These are phyloP conservation scores for Sanghuangporus sanghuang DNA, from an alignment of 1,284 basidiomycete species.

Conservation along the genomic window DNA sequence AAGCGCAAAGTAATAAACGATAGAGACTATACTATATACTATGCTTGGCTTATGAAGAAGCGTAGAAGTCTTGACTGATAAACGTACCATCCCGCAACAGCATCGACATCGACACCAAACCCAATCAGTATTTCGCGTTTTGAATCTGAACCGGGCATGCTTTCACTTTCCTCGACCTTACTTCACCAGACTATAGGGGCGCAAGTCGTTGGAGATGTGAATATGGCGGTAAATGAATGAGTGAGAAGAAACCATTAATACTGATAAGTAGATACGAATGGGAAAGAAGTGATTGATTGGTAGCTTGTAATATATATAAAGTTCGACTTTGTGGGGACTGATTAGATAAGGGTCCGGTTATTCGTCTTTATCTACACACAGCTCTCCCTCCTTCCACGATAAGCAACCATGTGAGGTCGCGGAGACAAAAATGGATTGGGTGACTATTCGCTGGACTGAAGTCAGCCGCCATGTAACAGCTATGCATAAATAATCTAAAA, in stretches of 20 bases:
- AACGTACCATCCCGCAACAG: constrained; percentile 56
- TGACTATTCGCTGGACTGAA: too few relatives aligned
- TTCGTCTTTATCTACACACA: background rate
- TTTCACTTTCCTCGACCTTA: background rate
- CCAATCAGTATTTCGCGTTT: constrained; percentile 35
- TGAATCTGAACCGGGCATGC: background rate
- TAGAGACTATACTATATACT: background rate
- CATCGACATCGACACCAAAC: constrained; percentile 60
- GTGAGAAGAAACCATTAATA: background rate
- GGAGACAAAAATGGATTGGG: too few relatives aligned
- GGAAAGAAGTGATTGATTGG: background rate
- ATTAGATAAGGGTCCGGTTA: background rate
- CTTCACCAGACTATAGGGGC: too few relatives aligned
- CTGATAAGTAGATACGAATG: background rate
- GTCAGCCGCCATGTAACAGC: too few relatives aligned
- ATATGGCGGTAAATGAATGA: background rate
- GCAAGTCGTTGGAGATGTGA: too few relatives aligned
- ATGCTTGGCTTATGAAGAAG: background rate
- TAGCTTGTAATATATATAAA: background rate
- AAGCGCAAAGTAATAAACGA: background rate
- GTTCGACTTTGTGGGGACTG: background rate
- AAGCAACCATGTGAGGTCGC: too few relatives aligned
- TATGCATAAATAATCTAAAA: background rate
- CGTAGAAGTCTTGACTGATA: background rate
- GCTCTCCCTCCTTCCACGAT: too few relatives aligned